These are phyloP conservation scores for Colletotrichum costaricense DNA, from an alignment of 2,329 filamentous ascomycete genomes.

Conservation along the genomic window DNA sequence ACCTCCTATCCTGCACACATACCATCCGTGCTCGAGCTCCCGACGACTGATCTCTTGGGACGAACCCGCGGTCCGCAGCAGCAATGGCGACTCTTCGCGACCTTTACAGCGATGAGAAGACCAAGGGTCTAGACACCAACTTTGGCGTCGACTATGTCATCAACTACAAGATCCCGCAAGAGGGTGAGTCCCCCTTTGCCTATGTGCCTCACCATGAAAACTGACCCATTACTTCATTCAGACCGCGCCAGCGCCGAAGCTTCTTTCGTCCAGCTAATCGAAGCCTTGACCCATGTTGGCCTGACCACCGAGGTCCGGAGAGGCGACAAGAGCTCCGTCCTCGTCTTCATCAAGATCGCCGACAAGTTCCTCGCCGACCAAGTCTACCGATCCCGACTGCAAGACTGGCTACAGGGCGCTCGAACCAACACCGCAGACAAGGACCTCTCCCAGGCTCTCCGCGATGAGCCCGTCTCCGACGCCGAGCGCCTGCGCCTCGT, in stretches of 20 bases:
- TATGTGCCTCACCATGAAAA: background rate
- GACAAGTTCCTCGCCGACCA: constrained; percentile 80
- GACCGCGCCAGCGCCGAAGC: constrained; percentile 77
- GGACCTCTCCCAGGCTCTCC: constrained; percentile 75
- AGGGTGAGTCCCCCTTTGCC: constrained; percentile 60
- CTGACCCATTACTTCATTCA: constrained; percentile 45
- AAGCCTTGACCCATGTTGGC: constrained; percentile 81
- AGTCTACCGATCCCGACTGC: constrained; percentile 86
- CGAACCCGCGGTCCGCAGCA: constrained; percentile 12
- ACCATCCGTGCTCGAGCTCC: constrained; percentile 29
- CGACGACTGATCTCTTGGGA: constrained; percentile 17
- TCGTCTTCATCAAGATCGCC: constrained; percentile 86
- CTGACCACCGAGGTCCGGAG: constrained; percentile 88
- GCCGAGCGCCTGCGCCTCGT: constrained; percentile 90
- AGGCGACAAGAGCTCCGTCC: constrained; percentile 78
- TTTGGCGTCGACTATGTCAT: constrained; percentile 87
- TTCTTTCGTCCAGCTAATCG: constrained; percentile 81
- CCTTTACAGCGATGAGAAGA: constrained; percentile 33
- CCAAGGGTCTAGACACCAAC: constrained; percentile 34
- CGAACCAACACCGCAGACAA: constrained; percentile 80
- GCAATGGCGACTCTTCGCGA: constrained; percentile 34
- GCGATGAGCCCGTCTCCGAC: constrained; percentile 82
- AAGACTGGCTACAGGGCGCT: constrained; percentile 94
- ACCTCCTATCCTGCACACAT: background rate
- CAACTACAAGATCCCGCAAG: constrained; percentile 77